Conservation (phyloP, 1,284 basidiomycete genomes). For the Apiotrichum siamense region DNA sequence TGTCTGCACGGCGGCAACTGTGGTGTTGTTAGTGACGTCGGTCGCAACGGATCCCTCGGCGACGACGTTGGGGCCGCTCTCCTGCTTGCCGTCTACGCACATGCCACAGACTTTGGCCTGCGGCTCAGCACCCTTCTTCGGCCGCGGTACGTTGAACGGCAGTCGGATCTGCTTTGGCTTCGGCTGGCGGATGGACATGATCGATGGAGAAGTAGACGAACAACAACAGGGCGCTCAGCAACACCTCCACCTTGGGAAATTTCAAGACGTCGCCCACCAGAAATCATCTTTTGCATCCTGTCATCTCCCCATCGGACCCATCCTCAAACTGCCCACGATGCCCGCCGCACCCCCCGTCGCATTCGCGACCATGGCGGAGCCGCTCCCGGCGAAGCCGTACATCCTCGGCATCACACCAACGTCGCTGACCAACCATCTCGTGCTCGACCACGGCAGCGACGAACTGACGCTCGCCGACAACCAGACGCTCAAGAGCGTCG, state of each 20-base stretch:
- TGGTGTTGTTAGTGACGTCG: no score
- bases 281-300: not conserved
- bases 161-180: constrained; percentile 39
- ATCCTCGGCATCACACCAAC: constrained; percentile 44
- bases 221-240: no score
- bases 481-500: constrained; percentile 39
- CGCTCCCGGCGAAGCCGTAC: constrained; percentile 33
- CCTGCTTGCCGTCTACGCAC: constrained; percentile 18
- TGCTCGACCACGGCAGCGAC: constrained; percentile 36
- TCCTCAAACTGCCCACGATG: no score
- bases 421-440: constrained; percentile 32
- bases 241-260: not conserved
- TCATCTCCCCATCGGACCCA: no score
- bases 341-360: constrained; percentile 32
- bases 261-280: no score
- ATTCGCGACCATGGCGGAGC: constrained; percentile 34
- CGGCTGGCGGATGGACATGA: constrained; percentile 42
- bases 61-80: not conserved
- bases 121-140: constrained; percentile 22
- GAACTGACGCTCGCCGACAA: constrained; percentile 40
- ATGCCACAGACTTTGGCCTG: constrained; percentile 33
- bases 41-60: not conserved
- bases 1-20: constrained; percentile 41
- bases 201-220: not conserved
- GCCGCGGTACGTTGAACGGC: constrained; percentile 39